Percentiles rank a stretch among this genome's conserved stretches.
Evolutionary conservation across 768 basidiomycete species (phyloP).

Genomic region (Tylopilus subfusipes): DNA sequence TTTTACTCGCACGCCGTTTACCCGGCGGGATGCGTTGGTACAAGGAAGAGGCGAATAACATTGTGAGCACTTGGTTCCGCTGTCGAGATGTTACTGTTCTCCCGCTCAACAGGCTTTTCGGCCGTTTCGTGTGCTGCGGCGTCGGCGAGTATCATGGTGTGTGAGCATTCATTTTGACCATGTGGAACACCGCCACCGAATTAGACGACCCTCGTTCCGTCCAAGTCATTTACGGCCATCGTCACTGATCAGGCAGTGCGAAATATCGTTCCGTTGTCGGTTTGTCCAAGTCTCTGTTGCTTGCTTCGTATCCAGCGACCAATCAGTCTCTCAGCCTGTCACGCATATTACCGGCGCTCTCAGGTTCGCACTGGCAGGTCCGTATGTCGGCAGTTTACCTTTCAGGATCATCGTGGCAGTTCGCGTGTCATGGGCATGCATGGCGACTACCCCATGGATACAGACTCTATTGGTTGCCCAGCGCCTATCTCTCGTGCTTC

Average conservation of each 20-base stretch:
- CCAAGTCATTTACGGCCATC: background rate
- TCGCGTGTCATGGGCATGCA: background rate
- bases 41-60: background rate
- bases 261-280: constrained; percentile 9
- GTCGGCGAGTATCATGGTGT: background rate
- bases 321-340: background rate
- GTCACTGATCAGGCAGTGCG: background rate
- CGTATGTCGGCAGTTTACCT: background rate
- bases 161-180: background rate
- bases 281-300: constrained; percentile 3
- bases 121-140: background rate
- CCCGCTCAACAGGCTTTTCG: background rate
- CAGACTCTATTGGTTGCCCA: background rate
- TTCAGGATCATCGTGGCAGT: background rate
- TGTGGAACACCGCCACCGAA: constrained; percentile 2
- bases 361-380: background rate
- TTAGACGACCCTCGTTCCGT: background rate
- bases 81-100: background rate
- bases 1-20: background rate
- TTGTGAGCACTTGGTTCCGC: constrained; percentile 2
- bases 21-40: background rate
- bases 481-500: background rate
- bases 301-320: background rate
- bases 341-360: background rate
- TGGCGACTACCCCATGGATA: constrained; percentile 1